These are phyloP conservation scores for Eurotiales sp. DNA, from an alignment of 2,329 filamentous ascomycete species.

Conservation along the genomic window DNA sequence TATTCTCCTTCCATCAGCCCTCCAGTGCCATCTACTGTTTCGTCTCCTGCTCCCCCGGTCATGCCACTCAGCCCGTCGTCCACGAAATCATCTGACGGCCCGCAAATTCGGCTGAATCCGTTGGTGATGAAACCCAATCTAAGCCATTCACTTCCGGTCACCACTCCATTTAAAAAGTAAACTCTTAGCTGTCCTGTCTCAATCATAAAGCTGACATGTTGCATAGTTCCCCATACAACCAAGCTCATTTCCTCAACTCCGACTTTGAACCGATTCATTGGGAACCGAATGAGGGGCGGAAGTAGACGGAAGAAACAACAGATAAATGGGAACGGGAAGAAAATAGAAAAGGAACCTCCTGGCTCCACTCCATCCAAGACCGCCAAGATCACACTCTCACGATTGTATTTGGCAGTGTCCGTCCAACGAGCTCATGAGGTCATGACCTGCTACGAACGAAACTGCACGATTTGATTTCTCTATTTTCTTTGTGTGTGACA, in stretches of 20 bases:
- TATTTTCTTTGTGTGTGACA: conserved; percentile 8
- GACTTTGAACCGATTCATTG: conserved; percentile 46
- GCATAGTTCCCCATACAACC: conserved; percentile 41
- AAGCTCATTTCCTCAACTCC: conserved; percentile 45
- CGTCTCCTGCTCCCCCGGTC: conserved; percentile 25
- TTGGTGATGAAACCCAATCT: conserved; percentile 39
- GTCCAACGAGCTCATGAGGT: not conserved
- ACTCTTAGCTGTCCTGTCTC: conserved; percentile 8
- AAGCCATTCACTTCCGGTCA: conserved; percentile 38
- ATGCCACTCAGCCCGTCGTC: conserved; percentile 32
- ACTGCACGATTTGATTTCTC: not conserved
- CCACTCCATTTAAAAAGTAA: conserved; percentile 42
- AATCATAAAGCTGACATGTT: conserved; percentile 3
- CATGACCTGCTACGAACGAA: not conserved
- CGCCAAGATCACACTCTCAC: too few species aligned
- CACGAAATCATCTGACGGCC: conserved; percentile 32
- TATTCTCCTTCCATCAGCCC: conserved; percentile 21
- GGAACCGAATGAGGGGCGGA: conserved; percentile 38
- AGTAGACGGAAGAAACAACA: conserved; percentile 16
- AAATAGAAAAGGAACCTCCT: conserved; percentile 2
- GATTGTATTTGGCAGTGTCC: too few species aligned
- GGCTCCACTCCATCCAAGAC: too few species aligned
- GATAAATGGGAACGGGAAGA: not conserved
- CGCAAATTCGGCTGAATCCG: conserved; percentile 41
- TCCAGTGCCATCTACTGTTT: conserved; percentile 21